Percentiles rank a stretch among this genome's conserved stretches.
Evolutionary conservation across 768 basidiomycete species (phyloP).

Genomic region (Boletellus ananas): DNA sequence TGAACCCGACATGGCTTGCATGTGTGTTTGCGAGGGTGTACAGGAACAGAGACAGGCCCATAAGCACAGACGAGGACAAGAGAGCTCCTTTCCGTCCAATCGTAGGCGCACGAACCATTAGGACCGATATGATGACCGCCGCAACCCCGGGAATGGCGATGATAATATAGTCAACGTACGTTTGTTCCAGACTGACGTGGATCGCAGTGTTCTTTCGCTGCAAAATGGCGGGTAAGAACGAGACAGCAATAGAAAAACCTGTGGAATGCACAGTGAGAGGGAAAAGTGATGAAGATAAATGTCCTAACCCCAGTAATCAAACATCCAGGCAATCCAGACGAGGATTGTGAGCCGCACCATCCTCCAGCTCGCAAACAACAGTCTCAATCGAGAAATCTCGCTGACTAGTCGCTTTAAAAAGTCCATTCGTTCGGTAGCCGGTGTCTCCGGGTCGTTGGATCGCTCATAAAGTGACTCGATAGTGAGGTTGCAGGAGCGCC

Average conservation of each 20-base stretch:
- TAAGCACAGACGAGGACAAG: conserved; percentile 8
- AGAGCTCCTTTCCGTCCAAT: conserved; percentile 17
- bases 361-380: conserved; percentile 15
- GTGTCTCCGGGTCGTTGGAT: neutral
- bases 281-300: neutral
- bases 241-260: conserved; percentile 2
- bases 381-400: conserved; percentile 8
- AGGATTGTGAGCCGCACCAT: conserved; percentile 6
- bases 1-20: conserved; percentile 8
- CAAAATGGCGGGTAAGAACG: conserved; percentile 11
- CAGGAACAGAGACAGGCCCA: conserved; percentile 6
- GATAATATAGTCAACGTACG: conserved; percentile 11
- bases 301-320: conserved; percentile 12
- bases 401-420: neutral
- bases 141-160: conserved; percentile 5
- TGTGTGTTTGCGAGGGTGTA: conserved; percentile 9
- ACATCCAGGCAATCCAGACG: conserved; percentile 16
- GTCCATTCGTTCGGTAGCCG: neutral
- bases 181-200: conserved; percentile 4
- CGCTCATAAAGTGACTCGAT: conserved; percentile 13
- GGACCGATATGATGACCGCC: neutral
- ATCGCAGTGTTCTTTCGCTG: conserved; percentile 13
- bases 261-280: neutral
- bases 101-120: conserved; percentile 12
- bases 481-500: conserved; percentile 6